phyloP scores from a whole-genome alignment of 768 basidiomycete genomes.

The Peribolospora kevripleyi region DNA sequence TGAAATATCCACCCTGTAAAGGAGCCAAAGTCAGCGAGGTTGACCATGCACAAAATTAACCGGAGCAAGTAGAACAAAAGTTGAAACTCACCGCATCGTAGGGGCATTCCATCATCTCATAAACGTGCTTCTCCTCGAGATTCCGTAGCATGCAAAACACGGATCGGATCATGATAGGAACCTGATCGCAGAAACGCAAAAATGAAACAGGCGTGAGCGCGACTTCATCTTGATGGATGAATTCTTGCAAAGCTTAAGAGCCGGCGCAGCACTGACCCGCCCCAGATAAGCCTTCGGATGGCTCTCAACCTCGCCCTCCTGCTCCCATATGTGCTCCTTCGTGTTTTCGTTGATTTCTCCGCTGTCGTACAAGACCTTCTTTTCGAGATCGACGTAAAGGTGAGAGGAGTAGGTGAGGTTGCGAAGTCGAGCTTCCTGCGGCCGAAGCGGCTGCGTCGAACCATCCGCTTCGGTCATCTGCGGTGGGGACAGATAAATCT shows the following conservation, averaged over 20 bases:
- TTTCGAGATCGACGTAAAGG: conserved; percentile 83
- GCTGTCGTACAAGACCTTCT: conserved; percentile 46
- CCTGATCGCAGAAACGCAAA: conserved; percentile 26
- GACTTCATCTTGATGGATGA: not conserved
- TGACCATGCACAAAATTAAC: not conserved
- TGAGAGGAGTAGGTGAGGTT: conserved; percentile 94
- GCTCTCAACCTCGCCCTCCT: conserved; percentile 4
- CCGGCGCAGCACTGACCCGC: not conserved
- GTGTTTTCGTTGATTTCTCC: conserved; percentile 2
- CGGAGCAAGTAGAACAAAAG: not conserved
- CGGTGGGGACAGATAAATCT: conserved; percentile 86
- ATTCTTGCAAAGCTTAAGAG: not conserved
- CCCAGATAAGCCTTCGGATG: not conserved
- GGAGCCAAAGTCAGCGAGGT: not conserved
- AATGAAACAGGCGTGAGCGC: conserved; percentile 11
- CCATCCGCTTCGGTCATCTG: conserved; percentile 91
- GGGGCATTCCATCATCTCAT: conserved; percentile 88
- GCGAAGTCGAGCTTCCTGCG: conserved; percentile 81
- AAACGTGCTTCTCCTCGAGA: conserved; percentile 53
- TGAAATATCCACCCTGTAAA: conserved; percentile 75
- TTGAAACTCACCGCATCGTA: conserved; percentile 38
- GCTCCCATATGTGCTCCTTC: not conserved
- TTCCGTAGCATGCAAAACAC: conserved; percentile 77
- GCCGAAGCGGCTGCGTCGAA: conserved; percentile 74
- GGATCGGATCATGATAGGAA: conserved; percentile 92